These are phyloP conservation scores for Polygonum aviculare DNA, from an alignment of 148 eudicot species.

Conservation along the genomic window DNA sequence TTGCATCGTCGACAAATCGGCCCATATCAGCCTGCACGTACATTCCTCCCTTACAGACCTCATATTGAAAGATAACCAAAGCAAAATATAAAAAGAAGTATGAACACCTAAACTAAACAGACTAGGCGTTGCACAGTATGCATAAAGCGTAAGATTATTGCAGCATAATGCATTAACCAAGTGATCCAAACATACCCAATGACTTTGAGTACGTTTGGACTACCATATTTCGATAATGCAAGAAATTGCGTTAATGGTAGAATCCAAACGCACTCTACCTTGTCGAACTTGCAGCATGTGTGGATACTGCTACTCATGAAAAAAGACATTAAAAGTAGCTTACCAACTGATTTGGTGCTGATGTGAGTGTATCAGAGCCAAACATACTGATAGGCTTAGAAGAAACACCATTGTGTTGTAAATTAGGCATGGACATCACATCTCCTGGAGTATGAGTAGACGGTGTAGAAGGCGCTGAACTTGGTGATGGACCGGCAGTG, in stretches of 20 bases:
- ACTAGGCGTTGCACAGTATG: neutral
- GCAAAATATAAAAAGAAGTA: neutral
- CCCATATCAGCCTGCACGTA: constrained; percentile 36
- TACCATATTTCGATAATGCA: too few relatives aligned
- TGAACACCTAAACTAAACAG: neutral
- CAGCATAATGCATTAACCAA: too few relatives aligned
- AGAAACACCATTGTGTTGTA: constrained; percentile 46
- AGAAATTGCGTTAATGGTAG: too few relatives aligned
- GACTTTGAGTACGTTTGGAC: too few relatives aligned
- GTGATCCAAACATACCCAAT: too few relatives aligned
- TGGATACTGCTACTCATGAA: neutral
- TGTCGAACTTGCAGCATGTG: neutral
- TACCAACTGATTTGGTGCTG: constrained; percentile 47
- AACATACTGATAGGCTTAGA: constrained; percentile 39
- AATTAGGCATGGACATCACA: constrained; percentile 65
- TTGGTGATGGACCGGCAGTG: constrained; percentile 89
- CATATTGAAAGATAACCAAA: neutral
- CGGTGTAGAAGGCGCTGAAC: constrained; percentile 95
- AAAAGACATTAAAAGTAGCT: constrained; percentile 14
- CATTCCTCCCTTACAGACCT: constrained; percentile 11
- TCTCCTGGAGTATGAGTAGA: constrained; percentile 91
- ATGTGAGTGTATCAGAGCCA: constrained; percentile 34
- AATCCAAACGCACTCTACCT: neutral
- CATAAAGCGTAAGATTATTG: neutral
- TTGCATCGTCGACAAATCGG: constrained; percentile 46